Evolutionary conservation across 1,284 basidiomycete species (phyloP), one percentile per base, ranked within the genome.

Genomic region (Gymnopus androsaceus): DNA sequence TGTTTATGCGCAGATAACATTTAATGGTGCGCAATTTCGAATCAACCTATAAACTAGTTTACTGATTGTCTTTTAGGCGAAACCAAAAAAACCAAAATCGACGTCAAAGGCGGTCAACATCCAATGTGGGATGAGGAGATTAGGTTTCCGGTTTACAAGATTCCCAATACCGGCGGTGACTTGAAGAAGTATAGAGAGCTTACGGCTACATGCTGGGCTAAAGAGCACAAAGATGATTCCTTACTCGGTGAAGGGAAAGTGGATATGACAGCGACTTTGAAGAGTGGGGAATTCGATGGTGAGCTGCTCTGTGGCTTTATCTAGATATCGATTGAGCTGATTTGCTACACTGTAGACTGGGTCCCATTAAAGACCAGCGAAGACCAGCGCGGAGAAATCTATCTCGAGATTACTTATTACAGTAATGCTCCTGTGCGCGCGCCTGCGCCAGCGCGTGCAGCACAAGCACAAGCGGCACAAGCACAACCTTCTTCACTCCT

Each of bases 231-330:
- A 58, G 72, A 73, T 4, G 84, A 89, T 44, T 83, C 86, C 56
- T 67, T 82, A 25, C 70, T 90, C 48, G 88, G 88, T 1, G 77
- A 77, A 64, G 87, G 81, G 3, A 72, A 72, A 12, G 71, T 90
- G 8, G 83, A 90, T 62, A 83, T 91, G 44, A 69, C 79, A 37
- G 81, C 87, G 51, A 89, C 85, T 0, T 70, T 91, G 48, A 79
- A 76, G 65, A 82, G 79, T 1, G 87, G 88, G 33, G 89, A 91
- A 70, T 91, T 90, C 64, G 88, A 91, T 67, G 87, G 89, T 88
- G 64, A 41, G 81, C n/a, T n/a, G n/a, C n/a, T n/a, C n/a, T 65
- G 30, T 19, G 38, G n/a, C n/a, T 17, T 38, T 19, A 7, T 42
- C 58, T 19, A 54, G 40, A 44, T 34, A 11, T 21, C 2, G 4